phyloP scores from a whole-genome alignment of 2,329 filamentous ascomycete genomes.

The Dothideomycetidae sp. region DNA sequence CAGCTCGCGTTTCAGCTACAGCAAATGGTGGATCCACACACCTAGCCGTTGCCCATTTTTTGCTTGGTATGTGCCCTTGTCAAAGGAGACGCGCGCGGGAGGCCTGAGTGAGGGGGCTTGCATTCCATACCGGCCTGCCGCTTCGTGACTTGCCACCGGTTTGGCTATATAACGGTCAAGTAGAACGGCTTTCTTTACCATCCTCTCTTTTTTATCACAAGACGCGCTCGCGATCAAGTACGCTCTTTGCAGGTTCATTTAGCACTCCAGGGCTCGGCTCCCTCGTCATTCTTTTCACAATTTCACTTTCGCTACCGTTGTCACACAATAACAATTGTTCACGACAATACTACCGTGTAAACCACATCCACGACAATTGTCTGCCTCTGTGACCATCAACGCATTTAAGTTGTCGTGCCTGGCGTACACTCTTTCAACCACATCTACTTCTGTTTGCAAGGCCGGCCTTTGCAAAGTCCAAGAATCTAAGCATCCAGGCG shows the following conservation, averaged over 20 bases:
- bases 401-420: background rate
- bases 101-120: background rate
- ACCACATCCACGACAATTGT: background rate
- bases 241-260: slow-evolving; percentile 9
- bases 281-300: slow-evolving; percentile 9
- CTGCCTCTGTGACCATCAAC: background rate
- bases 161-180: background rate
- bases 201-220: background rate
- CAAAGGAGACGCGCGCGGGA: background rate
- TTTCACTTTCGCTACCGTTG: slow-evolving; percentile 2
- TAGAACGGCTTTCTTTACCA: background rate
- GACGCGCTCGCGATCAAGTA: background rate
- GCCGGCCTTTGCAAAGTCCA: slow-evolving; percentile 7
- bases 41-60: background rate
- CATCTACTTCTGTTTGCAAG: slow-evolving; percentile 5
- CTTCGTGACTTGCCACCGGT: too few relatives aligned
- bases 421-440: slow-evolving; percentile 3
- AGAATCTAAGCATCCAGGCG: slow-evolving; percentile 5
- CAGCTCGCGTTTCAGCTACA: background rate
- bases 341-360: background rate
- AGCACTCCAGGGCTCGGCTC: background rate
- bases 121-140: background rate
- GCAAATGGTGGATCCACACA: background rate
- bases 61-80: background rate
- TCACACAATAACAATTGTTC: background rate